Evolutionary conservation across 495 filamentous ascomycete genomes (phyloP).

Genomic region (Aspergillus taichungensis): DNA sequence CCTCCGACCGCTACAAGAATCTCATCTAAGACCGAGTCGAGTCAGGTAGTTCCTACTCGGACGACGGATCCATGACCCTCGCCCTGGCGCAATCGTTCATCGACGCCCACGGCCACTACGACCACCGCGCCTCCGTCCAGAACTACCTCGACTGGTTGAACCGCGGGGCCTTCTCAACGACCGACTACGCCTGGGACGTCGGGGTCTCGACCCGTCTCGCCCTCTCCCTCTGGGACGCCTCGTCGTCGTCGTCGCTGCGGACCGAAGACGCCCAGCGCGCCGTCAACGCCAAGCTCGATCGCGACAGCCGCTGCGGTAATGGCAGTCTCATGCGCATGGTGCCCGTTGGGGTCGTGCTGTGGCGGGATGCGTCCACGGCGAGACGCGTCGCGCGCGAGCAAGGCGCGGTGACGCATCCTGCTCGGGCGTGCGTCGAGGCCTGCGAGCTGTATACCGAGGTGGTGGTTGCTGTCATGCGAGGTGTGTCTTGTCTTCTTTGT

Average conservation of each 20-base stretch:
- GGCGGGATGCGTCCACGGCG: conserved; percentile 14
- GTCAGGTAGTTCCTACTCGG: conserved; percentile 33
- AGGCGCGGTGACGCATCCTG: conserved; percentile 33
- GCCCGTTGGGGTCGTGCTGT: conserved; percentile 26
- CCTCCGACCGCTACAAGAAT: neutral
- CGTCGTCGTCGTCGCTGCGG: neutral
- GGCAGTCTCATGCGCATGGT: conserved; percentile 40
- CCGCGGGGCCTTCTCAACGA: conserved; percentile 30
- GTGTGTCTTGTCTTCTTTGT: conserved; percentile 4
- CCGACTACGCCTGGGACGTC: conserved; percentile 30
- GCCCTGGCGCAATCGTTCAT: conserved; percentile 36
- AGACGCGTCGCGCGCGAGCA: conserved; percentile 17
- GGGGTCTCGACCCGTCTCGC: conserved; percentile 27
- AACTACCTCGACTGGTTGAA: conserved; percentile 31
- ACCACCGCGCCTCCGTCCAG: conserved; percentile 19
- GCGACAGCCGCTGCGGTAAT: conserved; percentile 27
- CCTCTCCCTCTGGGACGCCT: conserved; percentile 24
- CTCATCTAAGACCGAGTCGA: neutral
- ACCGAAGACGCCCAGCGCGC: conserved; percentile 1
- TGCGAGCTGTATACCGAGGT: conserved; percentile 34
- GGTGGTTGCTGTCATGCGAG: conserved; percentile 14
- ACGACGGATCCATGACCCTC: conserved; percentile 41
- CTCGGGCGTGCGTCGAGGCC: conserved; percentile 28
- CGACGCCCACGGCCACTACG: conserved; percentile 19
- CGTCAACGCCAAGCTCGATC: conserved; percentile 6